Evolutionary conservation across 306 rosid genomes (phyloP).

Genomic region (Dryas octopetala): DNA sequence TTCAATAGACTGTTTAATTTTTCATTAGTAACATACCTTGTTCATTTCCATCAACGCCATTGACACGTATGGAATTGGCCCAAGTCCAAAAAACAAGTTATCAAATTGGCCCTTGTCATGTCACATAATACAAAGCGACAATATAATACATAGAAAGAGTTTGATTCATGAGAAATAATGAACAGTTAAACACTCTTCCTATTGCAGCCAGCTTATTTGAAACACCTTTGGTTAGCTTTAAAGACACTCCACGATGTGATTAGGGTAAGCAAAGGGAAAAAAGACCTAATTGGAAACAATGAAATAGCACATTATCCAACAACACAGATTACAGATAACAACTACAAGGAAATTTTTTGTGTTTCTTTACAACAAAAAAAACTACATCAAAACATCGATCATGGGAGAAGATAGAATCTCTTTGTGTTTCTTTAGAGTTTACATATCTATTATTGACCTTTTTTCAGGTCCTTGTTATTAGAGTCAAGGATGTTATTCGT

Average conservation of each 20-base stretch:
- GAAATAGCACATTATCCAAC: neutral
- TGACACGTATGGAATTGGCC: too few relatives aligned
- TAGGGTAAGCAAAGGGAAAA: neutral
- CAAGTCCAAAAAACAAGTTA: too few relatives aligned
- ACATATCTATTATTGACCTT: conserved; percentile 12
- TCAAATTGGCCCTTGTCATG: too few relatives aligned
- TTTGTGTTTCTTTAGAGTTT: neutral
- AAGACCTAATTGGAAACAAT: neutral
- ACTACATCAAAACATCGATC: conserved; percentile 9
- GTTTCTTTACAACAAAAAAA: neutral
- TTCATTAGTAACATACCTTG: too few relatives aligned
- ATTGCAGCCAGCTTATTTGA: neutral
- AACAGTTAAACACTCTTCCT: neutral
- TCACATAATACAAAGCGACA: too few relatives aligned
- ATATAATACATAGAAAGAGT: too few relatives aligned
- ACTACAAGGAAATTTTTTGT: neutral
- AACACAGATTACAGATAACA: neutral
- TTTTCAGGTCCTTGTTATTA: conserved; percentile 18
- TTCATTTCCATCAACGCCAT: too few relatives aligned
- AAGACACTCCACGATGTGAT: neutral
- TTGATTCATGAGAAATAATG: neutral
- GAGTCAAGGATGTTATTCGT: conserved; percentile 15
- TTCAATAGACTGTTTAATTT: too few relatives aligned
- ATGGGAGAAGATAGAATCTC: neutral
- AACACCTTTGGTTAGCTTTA: neutral